Evolutionary conservation across 805 yeast species (phyloP).

Genomic region (Candida incommunis): DNA sequence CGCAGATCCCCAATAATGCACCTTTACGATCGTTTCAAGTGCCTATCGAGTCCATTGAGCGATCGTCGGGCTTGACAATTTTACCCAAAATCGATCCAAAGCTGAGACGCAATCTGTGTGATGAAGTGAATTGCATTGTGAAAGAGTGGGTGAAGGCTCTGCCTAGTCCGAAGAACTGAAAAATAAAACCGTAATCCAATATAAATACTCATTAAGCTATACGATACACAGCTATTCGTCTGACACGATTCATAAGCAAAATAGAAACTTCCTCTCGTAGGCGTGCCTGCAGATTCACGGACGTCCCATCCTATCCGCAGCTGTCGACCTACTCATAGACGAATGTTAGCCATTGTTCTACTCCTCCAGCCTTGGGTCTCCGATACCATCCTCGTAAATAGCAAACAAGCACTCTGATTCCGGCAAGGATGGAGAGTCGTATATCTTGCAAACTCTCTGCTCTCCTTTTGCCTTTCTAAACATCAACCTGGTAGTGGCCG

Average conservation of each 20-base stretch:
- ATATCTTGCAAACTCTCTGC: conserved; percentile 85
- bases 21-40: conserved; percentile 70
- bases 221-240: too few species aligned
- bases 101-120: conserved; percentile 53
- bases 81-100: conserved; percentile 50
- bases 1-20: conserved; percentile 51
- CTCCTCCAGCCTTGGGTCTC: conserved; percentile 83
- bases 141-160: conserved; percentile 50
- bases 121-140: conserved; percentile 70
- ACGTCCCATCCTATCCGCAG: too few species aligned
- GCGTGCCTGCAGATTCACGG: too few species aligned
- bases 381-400: conserved; percentile 91
- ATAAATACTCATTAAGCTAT: too few species aligned
- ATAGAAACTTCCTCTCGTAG: too few species aligned
- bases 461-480: conserved; percentile 86
- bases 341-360: too few species aligned
- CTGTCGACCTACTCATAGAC: too few species aligned
- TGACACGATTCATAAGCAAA: too few species aligned
- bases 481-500: conserved; percentile 85
- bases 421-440: conserved; percentile 93
- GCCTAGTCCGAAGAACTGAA: conserved; percentile 12
- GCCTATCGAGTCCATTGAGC: conserved; percentile 80
- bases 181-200: conserved; percentile 1
- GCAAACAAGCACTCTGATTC: conserved; percentile 93
- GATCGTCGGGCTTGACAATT: conserved; percentile 73